These are phyloP conservation scores for Exophiala lecanii-corni DNA, from an alignment of 2,329 filamentous ascomycete genomes.

Conservation along the genomic window DNA sequence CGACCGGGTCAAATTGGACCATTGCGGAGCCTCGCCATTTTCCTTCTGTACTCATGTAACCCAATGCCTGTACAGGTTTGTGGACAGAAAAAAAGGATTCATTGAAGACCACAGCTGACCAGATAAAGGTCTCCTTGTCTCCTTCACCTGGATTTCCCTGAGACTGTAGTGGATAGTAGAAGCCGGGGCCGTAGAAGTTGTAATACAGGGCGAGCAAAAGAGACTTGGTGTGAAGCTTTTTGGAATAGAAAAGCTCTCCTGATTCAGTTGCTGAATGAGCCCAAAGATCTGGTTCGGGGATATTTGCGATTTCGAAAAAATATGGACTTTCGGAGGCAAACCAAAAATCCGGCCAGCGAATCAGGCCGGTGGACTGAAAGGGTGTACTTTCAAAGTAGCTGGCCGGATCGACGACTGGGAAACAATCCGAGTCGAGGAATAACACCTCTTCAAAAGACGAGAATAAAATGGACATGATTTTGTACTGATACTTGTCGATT, in stretches of 20 bases:
- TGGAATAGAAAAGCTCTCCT: conserved; percentile 44
- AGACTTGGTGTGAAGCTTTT: conserved; percentile 37
- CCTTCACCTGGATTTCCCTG: conserved; percentile 47
- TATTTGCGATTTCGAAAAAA: conserved; percentile 39
- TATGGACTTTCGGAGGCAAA: conserved; percentile 40
- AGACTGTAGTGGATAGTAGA: conserved; percentile 44
- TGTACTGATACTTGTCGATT: conserved; percentile 46
- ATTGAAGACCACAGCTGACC: conserved; percentile 39
- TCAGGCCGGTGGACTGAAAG: conserved; percentile 48
- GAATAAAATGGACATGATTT: conserved; percentile 54
- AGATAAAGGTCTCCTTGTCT: conserved; percentile 49
- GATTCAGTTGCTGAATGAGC: conserved; percentile 36
- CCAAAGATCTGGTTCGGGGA: conserved; percentile 32
- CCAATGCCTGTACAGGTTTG: conserved; percentile 27
- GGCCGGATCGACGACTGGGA: conserved; percentile 44
- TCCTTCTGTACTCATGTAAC: conserved; percentile 26
- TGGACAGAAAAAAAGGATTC: conserved; percentile 41
- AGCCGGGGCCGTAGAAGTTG: conserved; percentile 43
- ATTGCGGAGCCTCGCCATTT: conserved; percentile 36
- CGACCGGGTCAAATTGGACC: conserved; percentile 35
- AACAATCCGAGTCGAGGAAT: conserved; percentile 56
- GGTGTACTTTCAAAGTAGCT: conserved; percentile 49
- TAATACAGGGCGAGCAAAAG: conserved; percentile 48
- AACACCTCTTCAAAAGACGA: conserved; percentile 56
- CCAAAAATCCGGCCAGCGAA: conserved; percentile 56